phyloP scores from a whole-genome alignment of 768 basidiomycete genomes.

The Neoboletus brunneissimus region DNA sequence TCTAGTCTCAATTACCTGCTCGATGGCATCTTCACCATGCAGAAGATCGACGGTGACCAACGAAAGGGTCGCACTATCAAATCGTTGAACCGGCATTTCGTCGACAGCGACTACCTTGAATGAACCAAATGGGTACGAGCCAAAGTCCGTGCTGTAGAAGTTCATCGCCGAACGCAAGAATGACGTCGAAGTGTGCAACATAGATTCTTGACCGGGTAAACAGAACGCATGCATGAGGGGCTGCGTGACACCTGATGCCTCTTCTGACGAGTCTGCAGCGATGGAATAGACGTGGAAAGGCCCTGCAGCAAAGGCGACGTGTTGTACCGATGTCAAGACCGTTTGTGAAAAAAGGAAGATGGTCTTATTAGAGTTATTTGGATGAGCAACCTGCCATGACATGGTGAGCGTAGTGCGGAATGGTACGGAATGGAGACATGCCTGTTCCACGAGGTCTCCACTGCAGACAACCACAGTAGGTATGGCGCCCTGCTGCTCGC shows the following conservation, averaged over 20 bases:
- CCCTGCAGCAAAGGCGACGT: conserved; percentile 93
- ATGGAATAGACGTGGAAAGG: conserved; percentile 83
- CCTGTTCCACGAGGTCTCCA: conserved; percentile 94
- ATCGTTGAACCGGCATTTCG: conserved; percentile 75
- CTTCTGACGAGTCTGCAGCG: conserved; percentile 60
- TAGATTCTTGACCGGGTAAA: conserved; percentile 80
- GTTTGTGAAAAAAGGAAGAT: conserved; percentile 92
- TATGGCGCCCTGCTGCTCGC: conserved; percentile 53
- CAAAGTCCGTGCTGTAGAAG: conserved; percentile 88
- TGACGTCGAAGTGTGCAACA: conserved; percentile 65
- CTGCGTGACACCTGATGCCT: conserved; percentile 60
- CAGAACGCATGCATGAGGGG: conserved; percentile 89
- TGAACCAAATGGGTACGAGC: conserved; percentile 94
- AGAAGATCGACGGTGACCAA: conserved; percentile 78
- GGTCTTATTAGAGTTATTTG: conserved; percentile 88
- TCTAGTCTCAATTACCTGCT: conserved; percentile 88
- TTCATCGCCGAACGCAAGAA: conserved; percentile 88
- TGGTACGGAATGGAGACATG: conserved; percentile 33
- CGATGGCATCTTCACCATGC: conserved; percentile 85
- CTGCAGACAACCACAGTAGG: conserved; percentile 91
- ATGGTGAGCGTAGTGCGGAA: conserved; percentile 7
- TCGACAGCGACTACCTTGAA: conserved; percentile 95
- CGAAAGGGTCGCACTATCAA: conserved; percentile 82
- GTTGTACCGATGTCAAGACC: conserved; percentile 89
- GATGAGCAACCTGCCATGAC: conserved; percentile 74